phyloP scores from a whole-genome alignment of 129 eudicot genomes.

The Sambucus nigra region DNA sequence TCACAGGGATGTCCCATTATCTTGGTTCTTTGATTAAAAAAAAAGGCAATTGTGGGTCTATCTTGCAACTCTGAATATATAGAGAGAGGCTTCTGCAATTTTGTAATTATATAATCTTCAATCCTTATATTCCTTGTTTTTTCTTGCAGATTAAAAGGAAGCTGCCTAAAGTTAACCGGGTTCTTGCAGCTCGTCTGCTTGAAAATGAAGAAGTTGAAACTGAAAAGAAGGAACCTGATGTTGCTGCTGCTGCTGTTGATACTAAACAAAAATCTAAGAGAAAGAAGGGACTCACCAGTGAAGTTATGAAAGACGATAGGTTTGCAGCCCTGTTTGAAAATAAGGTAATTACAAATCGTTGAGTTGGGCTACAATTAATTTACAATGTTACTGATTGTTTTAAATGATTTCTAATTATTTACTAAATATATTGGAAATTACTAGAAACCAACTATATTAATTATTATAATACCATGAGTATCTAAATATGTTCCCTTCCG shows the following conservation, averaged over 20 bases:
- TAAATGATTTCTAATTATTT: not conserved
- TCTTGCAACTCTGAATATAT: not conserved
- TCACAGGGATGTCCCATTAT: too few species aligned
- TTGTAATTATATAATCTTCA: not conserved
- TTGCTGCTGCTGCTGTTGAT: conserved; percentile 16
- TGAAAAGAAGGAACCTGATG: conserved; percentile 36
- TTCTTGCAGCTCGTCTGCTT: conserved; percentile 44
- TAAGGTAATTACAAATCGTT: conserved; percentile 27
- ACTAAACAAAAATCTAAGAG: conserved; percentile 53
- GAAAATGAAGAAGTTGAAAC: conserved; percentile 66
- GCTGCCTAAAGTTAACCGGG: conserved; percentile 77
- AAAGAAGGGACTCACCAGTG: conserved; percentile 65
- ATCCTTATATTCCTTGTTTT: not conserved
- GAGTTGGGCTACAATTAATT: not conserved
- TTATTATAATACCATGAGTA: too few species aligned
- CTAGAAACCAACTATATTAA: not conserved
- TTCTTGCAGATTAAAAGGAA: conserved; percentile 61
- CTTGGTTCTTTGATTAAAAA: too few species aligned
- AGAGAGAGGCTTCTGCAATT: too few species aligned
- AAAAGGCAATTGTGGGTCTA: not conserved
- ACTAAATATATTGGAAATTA: too few species aligned
- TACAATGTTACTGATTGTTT: not conserved
- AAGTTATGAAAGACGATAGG: conserved; percentile 58
- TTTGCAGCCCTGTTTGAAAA: conserved; percentile 42
- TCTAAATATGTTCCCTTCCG: too few species aligned